Conservation (phyloP, 768 basidiomycete genomes). For the Calocera viscosa region DNA sequence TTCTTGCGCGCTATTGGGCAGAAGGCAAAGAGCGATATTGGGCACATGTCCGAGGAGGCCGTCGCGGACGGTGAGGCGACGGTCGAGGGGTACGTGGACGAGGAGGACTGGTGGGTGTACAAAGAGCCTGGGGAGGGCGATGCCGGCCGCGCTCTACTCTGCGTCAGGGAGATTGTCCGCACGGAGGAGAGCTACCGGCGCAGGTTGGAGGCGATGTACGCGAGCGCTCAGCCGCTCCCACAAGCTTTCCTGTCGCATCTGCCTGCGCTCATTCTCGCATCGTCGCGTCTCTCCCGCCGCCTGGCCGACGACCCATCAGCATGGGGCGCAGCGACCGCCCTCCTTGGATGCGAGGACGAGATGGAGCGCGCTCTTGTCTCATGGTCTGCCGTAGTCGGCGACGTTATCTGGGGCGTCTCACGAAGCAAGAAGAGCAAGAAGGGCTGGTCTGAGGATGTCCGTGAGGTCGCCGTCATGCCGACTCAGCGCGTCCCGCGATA, state of each 20-base stretch:
- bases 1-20: background rate
- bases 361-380: conserved; percentile 45
- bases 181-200: conserved; percentile 38
- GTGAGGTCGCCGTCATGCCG: conserved; percentile 53
- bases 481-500: conserved; percentile 54
- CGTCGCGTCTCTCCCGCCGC: conserved; percentile 38
- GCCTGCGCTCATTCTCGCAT: conserved; percentile 39
- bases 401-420: conserved; percentile 25
- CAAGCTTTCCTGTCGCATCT: conserved; percentile 42
- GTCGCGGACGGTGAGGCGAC: background rate
- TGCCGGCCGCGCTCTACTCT: conserved; percentile 13
- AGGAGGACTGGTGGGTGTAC: conserved; percentile 12
- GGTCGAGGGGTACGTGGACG: conserved; percentile 8
- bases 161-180: conserved; percentile 33
- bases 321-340: conserved; percentile 50
- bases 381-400: conserved; percentile 43
- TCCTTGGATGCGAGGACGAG: conserved; percentile 41
- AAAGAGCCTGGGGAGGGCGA: conserved; percentile 7
- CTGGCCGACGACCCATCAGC: conserved; percentile 53
- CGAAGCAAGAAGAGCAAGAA: conserved; percentile 8
- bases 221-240: conserved; percentile 28
- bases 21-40: conserved; percentile 1
- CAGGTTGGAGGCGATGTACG: conserved; percentile 29
- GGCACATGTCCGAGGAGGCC: background rate
- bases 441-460: conserved; percentile 24